phyloP scores from a whole-genome alignment of 2,329 filamentous ascomycete genomes.

The Aureobasidium uvarum region DNA sequence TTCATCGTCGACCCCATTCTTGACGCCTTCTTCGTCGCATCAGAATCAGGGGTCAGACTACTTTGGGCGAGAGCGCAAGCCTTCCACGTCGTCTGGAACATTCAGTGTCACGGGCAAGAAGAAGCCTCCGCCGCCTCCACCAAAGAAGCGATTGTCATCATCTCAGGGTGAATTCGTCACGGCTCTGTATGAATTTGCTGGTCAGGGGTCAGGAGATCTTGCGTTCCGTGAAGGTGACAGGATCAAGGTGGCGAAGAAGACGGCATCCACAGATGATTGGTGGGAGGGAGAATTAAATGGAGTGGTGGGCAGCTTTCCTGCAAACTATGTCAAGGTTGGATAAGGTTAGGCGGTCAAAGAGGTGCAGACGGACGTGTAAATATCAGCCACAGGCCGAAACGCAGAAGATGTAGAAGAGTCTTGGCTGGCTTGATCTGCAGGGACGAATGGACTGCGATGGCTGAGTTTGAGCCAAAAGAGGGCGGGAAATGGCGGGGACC shows the following conservation, averaged over 20 bases:
- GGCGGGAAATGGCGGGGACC: constrained; percentile 16
- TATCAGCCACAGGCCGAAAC: not conserved
- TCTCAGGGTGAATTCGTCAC: constrained; percentile 50
- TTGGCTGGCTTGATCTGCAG: constrained; percentile 2
- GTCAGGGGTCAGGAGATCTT: constrained; percentile 67
- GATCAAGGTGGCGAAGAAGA: constrained; percentile 75
- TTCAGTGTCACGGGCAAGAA: constrained; percentile 58
- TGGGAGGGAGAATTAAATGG: constrained; percentile 78
- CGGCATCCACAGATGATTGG: constrained; percentile 78
- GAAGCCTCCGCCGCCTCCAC: constrained; percentile 71
- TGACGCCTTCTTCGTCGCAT: constrained; percentile 22
- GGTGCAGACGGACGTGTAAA: not conserved
- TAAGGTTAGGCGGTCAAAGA: not conserved
- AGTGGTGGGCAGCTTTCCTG: constrained; percentile 69
- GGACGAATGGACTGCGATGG: not conserved
- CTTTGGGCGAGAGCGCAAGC: constrained; percentile 44
- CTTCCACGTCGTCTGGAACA: constrained; percentile 39
- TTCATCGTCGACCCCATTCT: constrained; percentile 25
- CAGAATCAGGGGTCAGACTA: constrained; percentile 38
- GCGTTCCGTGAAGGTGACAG: constrained; percentile 73
- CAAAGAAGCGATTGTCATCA: constrained; percentile 57
- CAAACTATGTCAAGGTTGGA: constrained; percentile 62
- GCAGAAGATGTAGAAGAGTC: constrained; percentile 9
- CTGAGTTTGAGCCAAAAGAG: too few species aligned
- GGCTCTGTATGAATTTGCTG: constrained; percentile 72